phyloP scores from a whole-genome alignment of 2,329 filamentous ascomycete genomes.

The Penicillium freii region DNA sequence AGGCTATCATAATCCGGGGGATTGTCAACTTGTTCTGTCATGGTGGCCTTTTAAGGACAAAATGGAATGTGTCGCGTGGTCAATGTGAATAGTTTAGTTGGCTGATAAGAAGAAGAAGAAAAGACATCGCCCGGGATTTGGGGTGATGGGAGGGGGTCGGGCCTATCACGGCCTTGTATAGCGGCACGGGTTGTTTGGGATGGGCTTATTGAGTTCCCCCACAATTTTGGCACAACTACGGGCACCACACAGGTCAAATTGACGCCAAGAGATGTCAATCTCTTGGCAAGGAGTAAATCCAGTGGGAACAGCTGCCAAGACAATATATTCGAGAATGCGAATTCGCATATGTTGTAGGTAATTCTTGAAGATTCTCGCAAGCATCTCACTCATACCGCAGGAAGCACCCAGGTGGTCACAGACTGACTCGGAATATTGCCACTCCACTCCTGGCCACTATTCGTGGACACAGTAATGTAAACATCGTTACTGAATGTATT shows the following conservation, averaged over 20 bases:
- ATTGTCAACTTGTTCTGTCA: not conserved
- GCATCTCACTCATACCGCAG: constrained; percentile 1
- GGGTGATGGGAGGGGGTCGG: not conserved
- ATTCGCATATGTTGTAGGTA: not conserved
- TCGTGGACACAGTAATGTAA: constrained; percentile 36
- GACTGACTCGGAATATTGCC: constrained; percentile 30
- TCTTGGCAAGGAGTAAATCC: not conserved
- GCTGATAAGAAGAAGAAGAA: not conserved
- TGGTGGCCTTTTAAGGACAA: not conserved
- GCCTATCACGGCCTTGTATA: not conserved
- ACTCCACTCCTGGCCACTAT: constrained; percentile 28
- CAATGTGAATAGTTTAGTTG: not conserved
- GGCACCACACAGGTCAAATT: too few relatives aligned
- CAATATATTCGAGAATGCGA: not conserved
- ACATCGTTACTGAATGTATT: constrained; percentile 50
- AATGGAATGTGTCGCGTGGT: not conserved
- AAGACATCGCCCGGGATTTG: not conserved
- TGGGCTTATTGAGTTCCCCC: not conserved
- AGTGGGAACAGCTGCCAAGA: not conserved
- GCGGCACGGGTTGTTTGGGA: not conserved
- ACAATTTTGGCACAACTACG: not conserved
- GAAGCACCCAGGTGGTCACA: constrained; percentile 32
- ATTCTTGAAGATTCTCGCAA: not conserved
- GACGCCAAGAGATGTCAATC: not conserved
- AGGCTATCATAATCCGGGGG: not conserved